Evolutionary conservation across 306 rosid genomes (phyloP).

Genomic region (Vigna reflexopilosa): DNA sequence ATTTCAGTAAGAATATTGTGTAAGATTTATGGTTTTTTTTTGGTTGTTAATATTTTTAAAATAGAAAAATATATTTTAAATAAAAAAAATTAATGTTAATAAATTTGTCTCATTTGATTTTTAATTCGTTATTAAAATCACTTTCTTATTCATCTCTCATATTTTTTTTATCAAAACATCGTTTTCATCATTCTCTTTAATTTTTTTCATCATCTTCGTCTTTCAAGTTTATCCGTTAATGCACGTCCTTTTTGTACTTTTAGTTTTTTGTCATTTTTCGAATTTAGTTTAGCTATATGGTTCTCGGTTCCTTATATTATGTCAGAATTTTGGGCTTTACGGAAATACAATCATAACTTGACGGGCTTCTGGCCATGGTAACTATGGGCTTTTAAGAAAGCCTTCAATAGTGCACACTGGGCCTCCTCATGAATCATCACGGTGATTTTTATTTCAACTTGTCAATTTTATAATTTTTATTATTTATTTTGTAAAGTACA

Average conservation of each 20-base stretch:
- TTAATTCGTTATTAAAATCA: not conserved
- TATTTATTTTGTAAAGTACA: too few species aligned
- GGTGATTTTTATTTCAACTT: too few species aligned
- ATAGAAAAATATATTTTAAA: too few species aligned
- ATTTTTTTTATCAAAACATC: not conserved
- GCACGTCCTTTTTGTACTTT: not conserved
- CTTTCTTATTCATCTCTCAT: not conserved
- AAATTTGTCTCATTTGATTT: not conserved
- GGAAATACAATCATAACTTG: not conserved
- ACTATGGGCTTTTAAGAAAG: too few species aligned
- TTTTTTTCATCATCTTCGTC: not conserved
- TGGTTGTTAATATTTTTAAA: too few species aligned
- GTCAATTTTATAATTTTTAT: too few species aligned
- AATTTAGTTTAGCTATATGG: not conserved
- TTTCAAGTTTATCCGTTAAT: not conserved
- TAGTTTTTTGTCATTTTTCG: not conserved
- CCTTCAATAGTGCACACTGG: not conserved
- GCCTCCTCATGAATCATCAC: not conserved
- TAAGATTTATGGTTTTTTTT: too few species aligned
- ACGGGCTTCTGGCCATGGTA: not conserved
- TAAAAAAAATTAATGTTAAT: not conserved
- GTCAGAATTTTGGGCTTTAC: not conserved
- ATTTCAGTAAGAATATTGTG: too few species aligned
- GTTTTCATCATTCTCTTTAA: not conserved
- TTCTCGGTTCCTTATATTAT: not conserved